Evolutionary conservation across 2,329 filamentous ascomycete species (phyloP).

Genomic region (Beauveria brongniartii): DNA sequence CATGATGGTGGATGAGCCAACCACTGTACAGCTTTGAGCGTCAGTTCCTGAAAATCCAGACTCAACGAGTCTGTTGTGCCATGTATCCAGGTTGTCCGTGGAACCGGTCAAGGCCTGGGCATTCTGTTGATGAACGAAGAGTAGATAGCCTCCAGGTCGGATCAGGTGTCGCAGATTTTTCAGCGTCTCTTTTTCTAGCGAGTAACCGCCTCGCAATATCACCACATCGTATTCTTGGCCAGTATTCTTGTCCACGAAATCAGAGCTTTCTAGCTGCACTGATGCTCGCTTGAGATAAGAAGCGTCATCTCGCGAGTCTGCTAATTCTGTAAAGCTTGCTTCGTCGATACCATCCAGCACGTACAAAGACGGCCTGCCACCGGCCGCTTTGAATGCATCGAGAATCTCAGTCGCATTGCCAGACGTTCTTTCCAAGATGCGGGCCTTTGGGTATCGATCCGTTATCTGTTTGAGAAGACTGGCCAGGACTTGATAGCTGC

Average conservation of each 20-base stretch:
- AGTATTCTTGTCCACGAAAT: background rate
- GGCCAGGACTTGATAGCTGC: background rate
- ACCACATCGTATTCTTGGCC: background rate
- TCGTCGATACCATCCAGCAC: background rate
- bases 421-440: background rate
- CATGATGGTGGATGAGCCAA: background rate
- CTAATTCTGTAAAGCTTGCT: background rate
- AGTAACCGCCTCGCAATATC: background rate
- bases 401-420: background rate
- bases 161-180: background rate
- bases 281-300: background rate
- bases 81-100: background rate
- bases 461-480: constrained; percentile 5
- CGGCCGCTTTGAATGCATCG: background rate
- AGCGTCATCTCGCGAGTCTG: background rate
- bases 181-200: background rate
- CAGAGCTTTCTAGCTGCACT: background rate
- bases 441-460: constrained; percentile 5
- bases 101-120: background rate
- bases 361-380: background rate
- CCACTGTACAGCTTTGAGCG: background rate
- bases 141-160: background rate
- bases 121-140: background rate
- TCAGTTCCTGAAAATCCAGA: background rate
- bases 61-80: background rate